phyloP scores from a whole-genome alignment of 805 yeast genomes.

The Metschnikowia anglica region DNA sequence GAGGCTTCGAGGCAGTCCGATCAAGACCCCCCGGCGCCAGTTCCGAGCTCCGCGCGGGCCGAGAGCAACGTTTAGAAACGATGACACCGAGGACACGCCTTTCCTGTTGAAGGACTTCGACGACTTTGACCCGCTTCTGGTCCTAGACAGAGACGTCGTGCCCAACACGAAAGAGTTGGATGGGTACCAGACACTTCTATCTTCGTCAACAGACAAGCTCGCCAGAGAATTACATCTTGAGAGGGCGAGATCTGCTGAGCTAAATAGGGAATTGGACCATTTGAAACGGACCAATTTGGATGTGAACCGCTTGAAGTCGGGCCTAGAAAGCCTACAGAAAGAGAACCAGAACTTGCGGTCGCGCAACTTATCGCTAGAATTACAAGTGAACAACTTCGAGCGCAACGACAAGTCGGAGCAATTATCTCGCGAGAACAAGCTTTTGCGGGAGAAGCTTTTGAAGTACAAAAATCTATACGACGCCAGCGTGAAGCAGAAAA shows the following conservation, averaged over 20 bases:
- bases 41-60: slow-evolving; percentile 1
- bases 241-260: slow-evolving; percentile 1
- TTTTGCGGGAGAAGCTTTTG: slow-evolving; percentile 33
- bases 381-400: slow-evolving; percentile 7
- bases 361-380: slow-evolving; percentile 8
- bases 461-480: slow-evolving; percentile 38
- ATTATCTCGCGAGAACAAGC: slow-evolving; percentile 28
- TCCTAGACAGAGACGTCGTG: slow-evolving; percentile 1
- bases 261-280: slow-evolving; percentile 11
- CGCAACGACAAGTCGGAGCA: slow-evolving; percentile 17
- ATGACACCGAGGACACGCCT: slow-evolving; percentile 1
- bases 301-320: slow-evolving; percentile 7
- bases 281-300: not conserved
- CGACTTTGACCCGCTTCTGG: slow-evolving; percentile 3
- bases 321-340: slow-evolving; percentile 10
- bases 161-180: slow-evolving; percentile 26
- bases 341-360: slow-evolving; percentile 1
- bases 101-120: slow-evolving; percentile 2
- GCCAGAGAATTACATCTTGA: slow-evolving; percentile 19
- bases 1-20: slow-evolving; percentile 17
- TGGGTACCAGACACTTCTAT: slow-evolving; percentile 27
- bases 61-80: not conserved
- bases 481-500: slow-evolving; percentile 2
- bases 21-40: slow-evolving; percentile 12
- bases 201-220: slow-evolving; percentile 30